A percentile compares a stretch with the other conserved stretches of the same genome.
phyloP scores from a whole-genome alignment of 768 basidiomycete genomes.

The Macrolepiota albuminosa region DNA sequence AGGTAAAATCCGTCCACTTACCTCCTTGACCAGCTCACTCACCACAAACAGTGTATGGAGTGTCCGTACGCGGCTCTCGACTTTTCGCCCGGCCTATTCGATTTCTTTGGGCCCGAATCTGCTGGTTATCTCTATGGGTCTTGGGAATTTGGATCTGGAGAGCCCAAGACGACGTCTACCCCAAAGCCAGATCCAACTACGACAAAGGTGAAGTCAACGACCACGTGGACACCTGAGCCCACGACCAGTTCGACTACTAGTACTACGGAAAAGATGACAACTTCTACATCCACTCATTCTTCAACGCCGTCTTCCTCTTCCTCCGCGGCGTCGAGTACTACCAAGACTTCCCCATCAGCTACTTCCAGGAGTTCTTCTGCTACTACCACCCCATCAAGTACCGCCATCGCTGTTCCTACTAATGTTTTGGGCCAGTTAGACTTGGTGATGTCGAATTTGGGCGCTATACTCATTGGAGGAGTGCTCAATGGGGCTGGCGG shows the following conservation, averaged over 20 bases:
- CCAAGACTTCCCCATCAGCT: conserved; percentile 2
- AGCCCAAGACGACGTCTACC: conserved; percentile 12
- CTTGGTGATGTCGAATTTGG: conserved; percentile 12
- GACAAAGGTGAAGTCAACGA: conserved; percentile 14
- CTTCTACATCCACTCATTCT: conserved; percentile 5
- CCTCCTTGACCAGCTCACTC: neutral
- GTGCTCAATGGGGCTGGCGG: conserved; percentile 5
- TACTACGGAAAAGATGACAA: conserved; percentile 11
- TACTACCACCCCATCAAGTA: conserved; percentile 9
- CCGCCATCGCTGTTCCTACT: conserved; percentile 7
- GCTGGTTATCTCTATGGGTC: conserved; percentile 41
- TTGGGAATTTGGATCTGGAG: conserved; percentile 34
- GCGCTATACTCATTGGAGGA: conserved; percentile 12
- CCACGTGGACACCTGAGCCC: conserved; percentile 12
- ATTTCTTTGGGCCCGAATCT: conserved; percentile 33
- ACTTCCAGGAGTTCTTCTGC: neutral
- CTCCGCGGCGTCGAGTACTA: conserved; percentile 1
- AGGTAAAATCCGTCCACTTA: conserved; percentile 27
- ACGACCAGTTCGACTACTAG: conserved; percentile 11
- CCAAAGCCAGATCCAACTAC: conserved; percentile 18
- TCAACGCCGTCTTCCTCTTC: conserved; percentile 9
- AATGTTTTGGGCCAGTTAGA: conserved; percentile 14
- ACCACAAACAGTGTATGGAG: conserved; percentile 37
- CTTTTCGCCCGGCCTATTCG: conserved; percentile 47
- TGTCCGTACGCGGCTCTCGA: conserved; percentile 52